These are phyloP conservation scores for Cercospora berteroae DNA, from an alignment of 2,329 filamentous ascomycete genomes.

Conservation along the genomic window DNA sequence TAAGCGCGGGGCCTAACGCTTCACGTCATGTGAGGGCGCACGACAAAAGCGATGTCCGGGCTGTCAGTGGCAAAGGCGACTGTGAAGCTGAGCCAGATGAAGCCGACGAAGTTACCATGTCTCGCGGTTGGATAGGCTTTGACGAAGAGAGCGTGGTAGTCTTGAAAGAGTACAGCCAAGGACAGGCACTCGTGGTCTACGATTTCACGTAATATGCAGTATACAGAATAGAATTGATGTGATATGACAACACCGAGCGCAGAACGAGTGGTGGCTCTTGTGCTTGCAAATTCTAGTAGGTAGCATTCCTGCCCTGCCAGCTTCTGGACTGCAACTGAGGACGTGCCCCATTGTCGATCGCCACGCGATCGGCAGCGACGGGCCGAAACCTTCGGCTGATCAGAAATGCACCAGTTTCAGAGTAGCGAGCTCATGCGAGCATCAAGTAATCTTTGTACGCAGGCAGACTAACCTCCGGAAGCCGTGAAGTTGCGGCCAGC, in stretches of 20 bases:
- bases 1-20: slow-evolving; percentile 37
- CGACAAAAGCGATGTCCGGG: slow-evolving; percentile 25
- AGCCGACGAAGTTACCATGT: slow-evolving; percentile 40
- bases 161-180: slow-evolving; percentile 66
- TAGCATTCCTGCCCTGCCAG: background rate
- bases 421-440: background rate
- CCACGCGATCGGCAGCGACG: slow-evolving; percentile 2
- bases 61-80: slow-evolving; percentile 2
- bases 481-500: background rate
- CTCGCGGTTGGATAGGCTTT: slow-evolving; percentile 72
- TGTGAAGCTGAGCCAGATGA: slow-evolving; percentile 13
- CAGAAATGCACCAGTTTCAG: slow-evolving; percentile 5
- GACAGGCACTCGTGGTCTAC: slow-evolving; percentile 77
- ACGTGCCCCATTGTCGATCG: background rate
- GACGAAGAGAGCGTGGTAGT: slow-evolving; percentile 92
- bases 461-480: background rate
- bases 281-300: background rate
- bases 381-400: slow-evolving; percentile 2
- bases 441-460: background rate
- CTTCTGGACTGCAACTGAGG: background rate
- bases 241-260: background rate
- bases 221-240: background rate
- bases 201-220: slow-evolving; percentile 66
- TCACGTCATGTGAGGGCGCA: background rate
- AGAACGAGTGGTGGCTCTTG: background rate